Percentiles rank a stretch among this genome's conserved stretches.
These are phyloP conservation scores for Achlya hypogyna DNA, from an alignment of 352 stramenopile species.

Conservation along the genomic window DNA sequence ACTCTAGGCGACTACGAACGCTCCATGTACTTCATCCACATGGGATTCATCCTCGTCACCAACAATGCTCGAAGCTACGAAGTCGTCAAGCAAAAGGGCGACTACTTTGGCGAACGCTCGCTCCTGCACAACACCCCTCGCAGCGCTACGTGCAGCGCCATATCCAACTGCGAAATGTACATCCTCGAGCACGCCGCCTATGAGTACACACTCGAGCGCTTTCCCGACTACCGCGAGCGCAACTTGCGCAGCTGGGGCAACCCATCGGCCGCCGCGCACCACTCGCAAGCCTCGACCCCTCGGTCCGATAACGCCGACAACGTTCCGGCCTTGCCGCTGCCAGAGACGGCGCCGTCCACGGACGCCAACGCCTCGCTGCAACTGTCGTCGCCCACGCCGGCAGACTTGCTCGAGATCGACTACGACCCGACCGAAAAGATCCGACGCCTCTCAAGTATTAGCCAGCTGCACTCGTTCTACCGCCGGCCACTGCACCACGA, in stretches of 20 bases:
- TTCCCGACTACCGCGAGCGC: slow-evolving; percentile 57
- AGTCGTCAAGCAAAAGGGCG: slow-evolving; percentile 59
- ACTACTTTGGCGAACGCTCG: slow-evolving; percentile 69
- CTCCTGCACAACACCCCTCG: slow-evolving; percentile 67
- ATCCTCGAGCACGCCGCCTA: slow-evolving; percentile 71
- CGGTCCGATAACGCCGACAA: no score
- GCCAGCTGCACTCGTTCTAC: not conserved
- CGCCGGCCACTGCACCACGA: not conserved
- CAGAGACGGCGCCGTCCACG: not conserved
- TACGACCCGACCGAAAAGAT: not conserved
- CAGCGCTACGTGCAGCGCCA: slow-evolving; percentile 55
- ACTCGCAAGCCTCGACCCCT: no score
- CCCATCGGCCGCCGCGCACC: not conserved
- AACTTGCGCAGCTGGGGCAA: slow-evolving; percentile 57
- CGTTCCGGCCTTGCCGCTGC: not conserved
- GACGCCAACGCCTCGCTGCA: not conserved
- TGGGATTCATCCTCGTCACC: slow-evolving; percentile 45
- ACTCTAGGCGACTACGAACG: slow-evolving; percentile 51
- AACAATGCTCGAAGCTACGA: slow-evolving; percentile 46
- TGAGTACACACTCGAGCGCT: slow-evolving; percentile 54
- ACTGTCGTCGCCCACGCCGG: not conserved
- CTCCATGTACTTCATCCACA: slow-evolving; percentile 71
- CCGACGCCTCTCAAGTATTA: not conserved
- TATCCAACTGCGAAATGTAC: slow-evolving; percentile 63
- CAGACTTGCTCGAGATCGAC: not conserved